phyloP scores from a whole-genome alignment of 345 rosid genomes.

The Pistacia vera region DNA sequence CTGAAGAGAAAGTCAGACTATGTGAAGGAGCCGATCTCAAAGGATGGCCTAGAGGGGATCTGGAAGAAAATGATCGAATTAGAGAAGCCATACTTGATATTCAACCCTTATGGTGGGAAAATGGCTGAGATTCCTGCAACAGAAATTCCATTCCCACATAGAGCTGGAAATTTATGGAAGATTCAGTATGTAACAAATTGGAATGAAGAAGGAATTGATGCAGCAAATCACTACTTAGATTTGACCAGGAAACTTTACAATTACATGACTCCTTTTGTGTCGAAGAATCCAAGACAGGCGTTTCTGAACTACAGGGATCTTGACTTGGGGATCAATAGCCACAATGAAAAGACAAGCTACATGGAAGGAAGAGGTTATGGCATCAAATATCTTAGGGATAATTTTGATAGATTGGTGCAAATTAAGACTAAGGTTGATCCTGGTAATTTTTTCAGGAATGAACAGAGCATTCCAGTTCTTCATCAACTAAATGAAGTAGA shows the following conservation, averaged over 20 bases:
- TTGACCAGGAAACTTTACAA: conserved; percentile 3
- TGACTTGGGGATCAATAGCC: conserved; percentile 1
- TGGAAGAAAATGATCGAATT: conserved; percentile 15
- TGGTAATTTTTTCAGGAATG: conserved; percentile 14
- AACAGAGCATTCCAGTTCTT: conserved; percentile 15
- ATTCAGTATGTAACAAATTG: conserved; percentile 6
- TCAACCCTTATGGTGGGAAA: conserved; percentile 16
- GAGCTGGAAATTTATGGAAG: conserved; percentile 13
- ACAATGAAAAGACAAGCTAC: background rate
- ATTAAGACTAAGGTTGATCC: conserved; percentile 21
- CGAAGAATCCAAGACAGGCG: conserved; percentile 10
- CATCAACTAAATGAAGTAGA: background rate
- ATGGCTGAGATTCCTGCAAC: background rate
- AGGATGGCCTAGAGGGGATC: background rate
- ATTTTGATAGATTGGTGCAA: conserved; percentile 19
- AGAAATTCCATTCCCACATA: conserved; percentile 11
- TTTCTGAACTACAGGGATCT: conserved; percentile 9
- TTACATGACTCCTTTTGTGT: conserved; percentile 12
- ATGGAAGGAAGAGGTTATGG: conserved; percentile 14
- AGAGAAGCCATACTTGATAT: background rate
- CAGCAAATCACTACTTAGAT: background rate
- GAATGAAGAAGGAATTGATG: background rate
- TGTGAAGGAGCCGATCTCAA: conserved; percentile 9
- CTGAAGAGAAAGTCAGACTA: conserved; percentile 13
- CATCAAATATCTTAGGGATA: conserved; percentile 15